Base-by-base conservation (phyloP, 1,284 basidiomycete species). In the Trichosporon sp. region DNA sequence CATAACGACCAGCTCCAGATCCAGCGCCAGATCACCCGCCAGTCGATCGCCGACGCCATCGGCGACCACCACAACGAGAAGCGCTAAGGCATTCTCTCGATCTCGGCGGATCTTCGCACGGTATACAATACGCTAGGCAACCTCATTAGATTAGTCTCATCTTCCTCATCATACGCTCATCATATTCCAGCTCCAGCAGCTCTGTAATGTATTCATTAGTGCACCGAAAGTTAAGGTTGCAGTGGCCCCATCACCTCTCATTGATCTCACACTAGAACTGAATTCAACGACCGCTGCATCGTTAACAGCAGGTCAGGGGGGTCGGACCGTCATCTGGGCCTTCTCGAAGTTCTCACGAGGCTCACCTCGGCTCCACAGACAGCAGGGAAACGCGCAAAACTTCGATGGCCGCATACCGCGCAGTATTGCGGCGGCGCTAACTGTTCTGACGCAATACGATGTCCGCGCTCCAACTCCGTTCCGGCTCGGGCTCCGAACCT, bases 21-120 rank as follows among this genome's bases (percentile, higher is more conserved):
- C 37, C 80, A 79, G 1, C 71, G 80, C 43, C 74, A 78, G 38
- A 66, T 80, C n/a, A 78, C 77, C 0, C 74, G 79, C n/a, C 72
- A 73, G n/a, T 79, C 78, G n/a, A 73, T 70, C 56, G 64, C 68
- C 31, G 37, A 31, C 0, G 43, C 46, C 14, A 51, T 63, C 59
- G 59, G 59, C 59, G 59, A 63, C 35, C 31, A 63, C 35, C 51
- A 37, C 35, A 26, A 54, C 51, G 51, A 54, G 51, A 54, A 54
- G 51, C 51, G 51, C 51, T 54, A 54, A 54, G 48, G 7, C 48
- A 26, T 19, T 6, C 46, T n/a, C 46, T 7, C 4, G 16, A 48
- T 48, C 38, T 14, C 40, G 40, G 40, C 35, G 35, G 35, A 37
- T 37, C 38, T 54, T 54, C n/a, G 51, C 21, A 19, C 51, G 21